Evolutionary conservation across 768 basidiomycete species (phyloP), one percentile per base, ranked within the genome.

Genomic region (Tricholoma terreum): DNA sequence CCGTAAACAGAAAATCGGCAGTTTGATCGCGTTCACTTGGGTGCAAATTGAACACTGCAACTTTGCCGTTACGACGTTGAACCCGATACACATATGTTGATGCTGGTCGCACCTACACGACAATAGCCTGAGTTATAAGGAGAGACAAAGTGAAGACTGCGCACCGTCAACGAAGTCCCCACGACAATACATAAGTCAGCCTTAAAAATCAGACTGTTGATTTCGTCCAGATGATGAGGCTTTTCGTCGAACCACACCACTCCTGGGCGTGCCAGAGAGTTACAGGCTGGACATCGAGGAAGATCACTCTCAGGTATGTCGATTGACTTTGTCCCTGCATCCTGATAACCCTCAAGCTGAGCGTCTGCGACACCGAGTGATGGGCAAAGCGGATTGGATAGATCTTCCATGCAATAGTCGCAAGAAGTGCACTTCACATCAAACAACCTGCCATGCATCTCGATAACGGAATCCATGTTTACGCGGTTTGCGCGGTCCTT

Each of bases 361-460:
- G 43, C 31, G 17, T 67, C 68, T n/a, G 69, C 62, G 7, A 63
- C 66, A 6, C 55, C 57, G 8, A 73, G 60, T 4, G 69, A 67
- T 1, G 65, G 36, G 50, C 68, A 69, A 52, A 75, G 40, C 0
- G 68, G 69, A 12, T 62, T 54, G 15, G 52, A 53, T 51, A 57
- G 6, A 50, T 63, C 30, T 56, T 55, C 30, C 65, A 36, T 62
- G 9, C 59, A 55, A 58, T 75, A 75, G 7, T 52, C 24, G 38
- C 63, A 62, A 7, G 40, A 35, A 50, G 74, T 74, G 67, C 80
- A 81, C 6, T 64, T 52, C 14, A 79, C 52, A 17, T 70, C 60
- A 24, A 40, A 38, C 24, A 53, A 27, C 19, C 36, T 22, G 6
- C 80, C 80, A 63, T 81, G 80, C 77, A 81, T 82, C 63, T 82